Base-by-base conservation (phyloP, 495 filamentous ascomycete species). In the Penicillium canescens region DNA sequence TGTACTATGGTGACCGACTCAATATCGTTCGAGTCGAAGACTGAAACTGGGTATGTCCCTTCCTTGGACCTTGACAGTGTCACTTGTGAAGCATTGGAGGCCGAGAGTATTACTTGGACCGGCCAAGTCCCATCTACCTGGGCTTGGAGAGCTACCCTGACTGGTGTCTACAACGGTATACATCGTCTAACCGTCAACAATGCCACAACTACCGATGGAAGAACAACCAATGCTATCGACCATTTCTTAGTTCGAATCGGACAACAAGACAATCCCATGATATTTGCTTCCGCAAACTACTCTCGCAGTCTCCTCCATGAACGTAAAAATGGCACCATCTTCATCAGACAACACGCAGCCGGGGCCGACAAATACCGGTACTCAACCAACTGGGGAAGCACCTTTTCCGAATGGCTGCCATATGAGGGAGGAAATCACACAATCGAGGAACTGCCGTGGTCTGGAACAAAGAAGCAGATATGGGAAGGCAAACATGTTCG, bases 401-500 rank as follows among this genome's bases (percentile, higher is more conserved):
- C 74, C 0, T 90, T 82, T 69, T 84, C 78, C 42, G 42, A 77
- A 0, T 90, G 87, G 87, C 56, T 66, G 11, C 52, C 71, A 6
- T 90, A 89, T 60, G 52, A 46, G n/a, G 75, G 77, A 18, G 75
- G 77, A 0, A 78, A 80, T 31, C 66, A 68, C 6, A 74, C 72
- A 1, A 65, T 84, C 16, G 33, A 71, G 12, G 64, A 67, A 20
- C 69, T 78, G 48, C 59, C 69, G 36, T 89, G 87, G 87, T 72
- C 72, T 2, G 87, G 87, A 11, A 85, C 84, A 1, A 74, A 81
- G 23, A 56, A 71, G 1, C 87, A 90, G 62, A 66, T 62, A 23
- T 90, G 87, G 87, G 51, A 76, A 7, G 87, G 83, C 34, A 80
- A 86, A 42, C 87, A 90, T 56, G 68, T 89, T 9, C 74, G 78